Evolutionary conservation across 2,329 filamentous ascomycete species (phyloP).

Genomic region (Xylariaceae sp.): DNA sequence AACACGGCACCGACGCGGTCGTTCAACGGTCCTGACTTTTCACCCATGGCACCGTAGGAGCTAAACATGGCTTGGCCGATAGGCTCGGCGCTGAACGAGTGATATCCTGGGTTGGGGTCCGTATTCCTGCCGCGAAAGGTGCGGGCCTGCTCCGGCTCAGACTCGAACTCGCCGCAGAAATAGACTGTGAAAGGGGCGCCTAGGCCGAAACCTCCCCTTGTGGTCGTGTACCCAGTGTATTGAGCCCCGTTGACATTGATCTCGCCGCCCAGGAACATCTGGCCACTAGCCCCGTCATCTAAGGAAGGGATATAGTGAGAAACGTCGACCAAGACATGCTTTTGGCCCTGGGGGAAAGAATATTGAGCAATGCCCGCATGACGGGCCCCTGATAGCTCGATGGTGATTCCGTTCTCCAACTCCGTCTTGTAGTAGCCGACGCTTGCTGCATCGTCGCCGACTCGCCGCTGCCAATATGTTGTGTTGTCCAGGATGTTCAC

Average conservation of each 20-base stretch:
- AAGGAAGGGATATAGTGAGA: constrained; percentile 55
- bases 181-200: constrained; percentile 52
- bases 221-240: constrained; percentile 56
- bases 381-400: constrained; percentile 56
- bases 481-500: constrained; percentile 56
- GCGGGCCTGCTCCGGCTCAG: constrained; percentile 34
- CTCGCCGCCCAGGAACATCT: constrained; percentile 51
- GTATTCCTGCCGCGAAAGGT: constrained; percentile 22
- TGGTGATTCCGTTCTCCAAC: constrained; percentile 55
- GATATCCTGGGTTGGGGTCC: constrained; percentile 11
- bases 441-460: constrained; percentile 49
- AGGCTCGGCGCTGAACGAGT: constrained; percentile 12
- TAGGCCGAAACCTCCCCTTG: constrained; percentile 49
- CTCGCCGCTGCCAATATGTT: constrained; percentile 53
- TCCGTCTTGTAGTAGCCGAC: constrained; percentile 62
- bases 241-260: constrained; percentile 47
- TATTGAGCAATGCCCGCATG: constrained; percentile 62
- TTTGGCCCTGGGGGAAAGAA: constrained; percentile 49
- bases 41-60: background rate
- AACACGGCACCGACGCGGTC: constrained; percentile 60
- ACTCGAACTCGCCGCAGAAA: constrained; percentile 53
- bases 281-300: constrained; percentile 44
- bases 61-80: constrained; percentile 15
- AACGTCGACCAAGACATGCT: constrained; percentile 54
- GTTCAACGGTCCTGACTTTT: constrained; percentile 53